Evolutionary conservation across 73 alveolate genomes (phyloP), one percentile per base, ranked within the genome.

Genomic region (Blepharisma stoltei): DNA sequence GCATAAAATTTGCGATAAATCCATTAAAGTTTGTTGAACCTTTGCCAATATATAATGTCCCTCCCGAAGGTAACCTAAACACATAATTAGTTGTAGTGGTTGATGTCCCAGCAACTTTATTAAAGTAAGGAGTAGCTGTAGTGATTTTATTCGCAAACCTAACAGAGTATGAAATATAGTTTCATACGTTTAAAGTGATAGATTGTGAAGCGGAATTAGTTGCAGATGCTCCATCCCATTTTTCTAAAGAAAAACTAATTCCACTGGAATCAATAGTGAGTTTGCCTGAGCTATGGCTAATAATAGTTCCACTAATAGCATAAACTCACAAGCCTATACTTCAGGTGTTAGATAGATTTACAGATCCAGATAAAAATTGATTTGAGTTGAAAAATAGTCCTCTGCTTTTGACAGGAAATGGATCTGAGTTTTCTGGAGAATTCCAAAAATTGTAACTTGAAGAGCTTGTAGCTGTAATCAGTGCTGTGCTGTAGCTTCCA

Each of bases 371-470:
- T 60, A 60, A 25, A 60, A 20, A 60, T 4, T 25, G n/a, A 14
- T 38, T 38, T 18, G 48, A 9, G 11, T 20, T 60, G 46, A 60
- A 60, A 38, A 1, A 60, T 1, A 60, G 3, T 2, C 73, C 73
- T 60, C 73, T 14, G 5, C 5, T 60, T 60, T 60, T 60, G 1
- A 5, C 23, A 1, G 73, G 73, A 60, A 1, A 14, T 14, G 73
- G 73, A 38, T 60, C 73, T 8, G 14, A n/a, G 14, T 5, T 60
- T 20, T 60, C 73, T 18, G 73, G 73, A 25, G 14, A 20, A 25
- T 60, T 32, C 41, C 41, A 32, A 32, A 32, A 32, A 32, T 32
- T 32, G 3, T 32, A 32, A 3, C 41, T 32, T 32, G 41, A 32
- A 32, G 41, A 32, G 3, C 41, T 32, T 32, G 41, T 32, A 32